Evolutionary conservation across 352 stramenopile species (phyloP).

Genomic region (Phytopythium aichiense): DNA sequence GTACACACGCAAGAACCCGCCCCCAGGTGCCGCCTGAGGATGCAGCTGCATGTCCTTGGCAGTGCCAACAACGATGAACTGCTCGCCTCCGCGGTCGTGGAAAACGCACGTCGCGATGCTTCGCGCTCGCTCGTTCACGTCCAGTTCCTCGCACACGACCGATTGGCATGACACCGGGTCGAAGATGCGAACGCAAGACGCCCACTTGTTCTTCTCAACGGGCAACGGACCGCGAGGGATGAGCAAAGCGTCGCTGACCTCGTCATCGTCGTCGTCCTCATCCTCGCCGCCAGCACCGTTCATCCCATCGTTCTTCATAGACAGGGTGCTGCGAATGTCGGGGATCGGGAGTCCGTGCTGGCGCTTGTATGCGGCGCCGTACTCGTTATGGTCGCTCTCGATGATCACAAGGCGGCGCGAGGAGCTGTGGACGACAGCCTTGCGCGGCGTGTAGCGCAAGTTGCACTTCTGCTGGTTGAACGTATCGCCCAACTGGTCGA

Average conservation of each 20-base stretch:
- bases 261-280: slow-evolving; percentile 88
- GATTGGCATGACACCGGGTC: slow-evolving; percentile 91
- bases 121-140: slow-evolving; percentile 91
- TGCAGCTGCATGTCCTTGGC: slow-evolving; percentile 95
- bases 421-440: slow-evolving; percentile 90
- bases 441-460: slow-evolving; percentile 97
- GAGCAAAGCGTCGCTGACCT: slow-evolving; percentile 70
- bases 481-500: slow-evolving; percentile 93
- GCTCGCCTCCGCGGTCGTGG: slow-evolving; percentile 94
- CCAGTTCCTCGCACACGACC: slow-evolving; percentile 90
- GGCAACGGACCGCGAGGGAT: slow-evolving; percentile 58
- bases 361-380: slow-evolving; percentile 89
- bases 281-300: slow-evolving; percentile 18
- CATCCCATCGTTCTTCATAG: slow-evolving; percentile 14
- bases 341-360: slow-evolving; percentile 60
- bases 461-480: slow-evolving; percentile 97
- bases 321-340: slow-evolving; percentile 34
- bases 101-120: slow-evolving; percentile 94
- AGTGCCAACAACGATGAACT: slow-evolving; percentile 96
- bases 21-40: slow-evolving; percentile 57
- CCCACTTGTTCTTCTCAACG: slow-evolving; percentile 86
- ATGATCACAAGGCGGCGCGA: slow-evolving; percentile 93
- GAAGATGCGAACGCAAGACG: slow-evolving; percentile 96
- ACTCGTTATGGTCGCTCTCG: slow-evolving; percentile 98
- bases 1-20: slow-evolving; percentile 91